A percentile compares a stretch with the other conserved stretches of the same genome.
These are phyloP conservation scores for Lipomyces orientalis DNA, from an alignment of 805 yeast species.

Conservation along the genomic window DNA sequence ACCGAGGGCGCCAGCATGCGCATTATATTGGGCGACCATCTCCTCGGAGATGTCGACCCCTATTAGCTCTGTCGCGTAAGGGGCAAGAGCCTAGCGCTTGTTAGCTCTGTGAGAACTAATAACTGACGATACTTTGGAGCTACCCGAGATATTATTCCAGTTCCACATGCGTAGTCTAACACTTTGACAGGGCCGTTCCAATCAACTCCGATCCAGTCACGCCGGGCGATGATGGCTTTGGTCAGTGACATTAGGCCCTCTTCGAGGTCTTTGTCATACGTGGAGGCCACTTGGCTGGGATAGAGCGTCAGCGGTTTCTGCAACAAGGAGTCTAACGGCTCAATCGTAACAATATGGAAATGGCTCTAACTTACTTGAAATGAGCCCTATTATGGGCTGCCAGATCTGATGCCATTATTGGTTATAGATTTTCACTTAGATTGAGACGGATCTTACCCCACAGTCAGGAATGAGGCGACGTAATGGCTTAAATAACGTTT, in stretches of 20 bases:
- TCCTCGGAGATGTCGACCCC: not conserved
- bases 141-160: not conserved
- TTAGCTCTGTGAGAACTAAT: not conserved
- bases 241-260: not conserved
- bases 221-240: not conserved
- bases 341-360: not conserved
- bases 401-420: not conserved
- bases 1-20: not conserved
- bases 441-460: not conserved
- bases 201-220: constrained; percentile 1
- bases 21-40: not conserved
- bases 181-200: not conserved
- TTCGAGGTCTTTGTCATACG: not conserved
- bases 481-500: not conserved
- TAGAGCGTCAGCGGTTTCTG: not conserved
- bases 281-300: not conserved
- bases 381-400: not conserved
- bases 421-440: not conserved
- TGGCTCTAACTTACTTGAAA: not conserved
- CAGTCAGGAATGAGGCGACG: not conserved
- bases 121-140: not conserved
- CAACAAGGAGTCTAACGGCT: not conserved
- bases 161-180: not conserved
- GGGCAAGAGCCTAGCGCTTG: not conserved
- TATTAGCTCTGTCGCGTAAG: not conserved